A percentile compares a stretch with the other conserved stretches of the same genome.
These are phyloP conservation scores for Amaranthus hypochondriacus DNA, from an alignment of 148 eudicot genomes.

Conservation along the genomic window DNA sequence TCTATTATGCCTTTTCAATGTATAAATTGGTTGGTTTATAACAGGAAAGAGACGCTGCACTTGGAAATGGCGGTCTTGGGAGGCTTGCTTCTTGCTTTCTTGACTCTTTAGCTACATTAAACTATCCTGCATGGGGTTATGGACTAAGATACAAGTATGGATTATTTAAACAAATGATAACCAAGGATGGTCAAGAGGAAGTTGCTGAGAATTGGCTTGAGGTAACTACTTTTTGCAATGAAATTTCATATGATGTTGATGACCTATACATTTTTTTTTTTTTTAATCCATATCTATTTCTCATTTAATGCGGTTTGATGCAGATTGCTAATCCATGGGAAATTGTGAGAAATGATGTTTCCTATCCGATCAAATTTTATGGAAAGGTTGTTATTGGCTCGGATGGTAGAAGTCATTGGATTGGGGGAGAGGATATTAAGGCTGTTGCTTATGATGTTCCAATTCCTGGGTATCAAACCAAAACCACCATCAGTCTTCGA, in stretches of 20 bases:
- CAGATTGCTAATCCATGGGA: conserved; percentile 97
- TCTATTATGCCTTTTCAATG: neutral
- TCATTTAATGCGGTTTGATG: conserved; percentile 25
- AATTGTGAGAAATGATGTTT: conserved; percentile 69
- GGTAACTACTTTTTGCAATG: conserved; percentile 32
- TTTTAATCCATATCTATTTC: neutral
- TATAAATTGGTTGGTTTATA: neutral
- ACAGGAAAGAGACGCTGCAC: conserved; percentile 95
- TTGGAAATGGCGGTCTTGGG: conserved; percentile 97
- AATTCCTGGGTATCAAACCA: conserved; percentile 92
- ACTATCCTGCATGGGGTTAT: conserved; percentile 98
- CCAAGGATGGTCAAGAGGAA: conserved; percentile 96
- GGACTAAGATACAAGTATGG: conserved; percentile 94
- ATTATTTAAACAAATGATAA: conserved; percentile 74
- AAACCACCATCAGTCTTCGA: conserved; percentile 78
- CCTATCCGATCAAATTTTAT: conserved; percentile 77
- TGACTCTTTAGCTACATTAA: conserved; percentile 86
- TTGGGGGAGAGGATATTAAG: conserved; percentile 88
- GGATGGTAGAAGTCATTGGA: conserved; percentile 74
- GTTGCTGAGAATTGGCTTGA: conserved; percentile 97
- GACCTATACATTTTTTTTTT: neutral
- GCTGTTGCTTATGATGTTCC: conserved; percentile 93
- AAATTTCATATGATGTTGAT: neutral
- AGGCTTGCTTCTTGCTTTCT: conserved; percentile 92
- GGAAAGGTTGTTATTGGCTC: conserved; percentile 58